Evolutionary conservation across 2,329 filamentous ascomycete species (phyloP).

Genomic region (Xylariales sp.): DNA sequence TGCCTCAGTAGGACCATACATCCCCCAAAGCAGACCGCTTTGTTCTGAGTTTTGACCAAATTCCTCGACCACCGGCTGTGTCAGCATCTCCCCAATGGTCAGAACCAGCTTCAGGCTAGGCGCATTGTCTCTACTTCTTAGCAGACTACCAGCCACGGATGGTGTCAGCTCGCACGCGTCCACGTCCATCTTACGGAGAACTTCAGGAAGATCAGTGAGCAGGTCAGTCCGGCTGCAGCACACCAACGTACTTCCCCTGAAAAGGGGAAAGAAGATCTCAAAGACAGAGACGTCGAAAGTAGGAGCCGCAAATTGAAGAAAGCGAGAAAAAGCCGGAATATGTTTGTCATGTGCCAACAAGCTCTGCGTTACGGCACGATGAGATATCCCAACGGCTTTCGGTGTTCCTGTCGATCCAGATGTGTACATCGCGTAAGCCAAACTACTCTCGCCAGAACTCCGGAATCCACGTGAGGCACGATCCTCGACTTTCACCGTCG

Average conservation of each 20-base stretch:
- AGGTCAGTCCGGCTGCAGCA: slow-evolving; percentile 64
- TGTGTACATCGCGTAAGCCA: slow-evolving; percentile 92
- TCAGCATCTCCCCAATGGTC: slow-evolving; percentile 93
- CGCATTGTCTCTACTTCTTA: slow-evolving; percentile 62
- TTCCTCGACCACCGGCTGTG: slow-evolving; percentile 67
- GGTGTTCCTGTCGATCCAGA: slow-evolving; percentile 85
- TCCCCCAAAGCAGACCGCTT: slow-evolving; percentile 73
- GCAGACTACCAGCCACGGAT: slow-evolving; percentile 74
- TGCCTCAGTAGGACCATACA: slow-evolving; percentile 93
- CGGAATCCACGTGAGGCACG: neutral
- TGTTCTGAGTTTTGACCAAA: slow-evolving; percentile 59
- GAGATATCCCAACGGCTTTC: slow-evolving; percentile 81
- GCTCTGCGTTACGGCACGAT: slow-evolving; percentile 74
- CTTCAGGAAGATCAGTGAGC: slow-evolving; percentile 67
- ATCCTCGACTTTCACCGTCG: neutral
- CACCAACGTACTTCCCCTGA: slow-evolving; percentile 68
- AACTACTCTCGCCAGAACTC: slow-evolving; percentile 27
- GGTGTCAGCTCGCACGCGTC: slow-evolving; percentile 89
- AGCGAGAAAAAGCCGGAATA: slow-evolving; percentile 71
- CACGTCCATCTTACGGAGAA: slow-evolving; percentile 60
- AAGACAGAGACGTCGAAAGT: slow-evolving; percentile 95
- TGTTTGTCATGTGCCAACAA: slow-evolving; percentile 75
- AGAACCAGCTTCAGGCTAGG: slow-evolving; percentile 67
- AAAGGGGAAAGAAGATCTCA: slow-evolving; percentile 86
- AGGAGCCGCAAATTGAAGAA: slow-evolving; percentile 86